Evolutionary conservation across 2,329 filamentous ascomycete genomes (phyloP).

Genomic region (Pseudocercospora vitis): DNA sequence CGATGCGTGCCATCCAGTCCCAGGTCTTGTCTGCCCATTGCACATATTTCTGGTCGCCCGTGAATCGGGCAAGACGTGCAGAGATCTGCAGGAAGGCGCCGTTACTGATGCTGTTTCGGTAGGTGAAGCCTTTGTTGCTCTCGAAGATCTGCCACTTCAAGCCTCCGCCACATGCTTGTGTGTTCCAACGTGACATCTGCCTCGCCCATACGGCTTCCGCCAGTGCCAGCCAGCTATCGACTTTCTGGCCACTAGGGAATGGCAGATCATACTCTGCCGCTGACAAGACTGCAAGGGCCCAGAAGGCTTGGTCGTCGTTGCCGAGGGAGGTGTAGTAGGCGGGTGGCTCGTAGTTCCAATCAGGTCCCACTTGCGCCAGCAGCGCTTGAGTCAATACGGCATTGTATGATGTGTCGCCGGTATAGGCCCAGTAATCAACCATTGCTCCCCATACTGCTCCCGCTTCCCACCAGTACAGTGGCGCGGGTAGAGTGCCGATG

Average conservation of each 20-base stretch:
- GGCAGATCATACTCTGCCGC: constrained; percentile 76
- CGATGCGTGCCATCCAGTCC: constrained; percentile 54
- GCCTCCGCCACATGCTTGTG: constrained; percentile 66
- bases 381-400: constrained; percentile 45
- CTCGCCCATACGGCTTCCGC: constrained; percentile 79
- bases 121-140: constrained; percentile 67
- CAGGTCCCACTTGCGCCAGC: constrained; percentile 44
- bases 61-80: constrained; percentile 73
- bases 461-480: constrained; percentile 52
- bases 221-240: constrained; percentile 70
- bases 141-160: constrained; percentile 83
- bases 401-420: constrained; percentile 47
- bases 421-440: constrained; percentile 50
- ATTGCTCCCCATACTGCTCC: constrained; percentile 42
- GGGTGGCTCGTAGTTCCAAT: constrained; percentile 46
- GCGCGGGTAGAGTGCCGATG: constrained; percentile 44
- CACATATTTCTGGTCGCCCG: constrained; percentile 73
- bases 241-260: constrained; percentile 53
- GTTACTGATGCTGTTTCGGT: constrained; percentile 61
- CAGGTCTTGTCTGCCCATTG: constrained; percentile 72
- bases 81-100: constrained; percentile 59
- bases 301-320: constrained; percentile 70
- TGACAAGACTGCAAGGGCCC: constrained; percentile 78
- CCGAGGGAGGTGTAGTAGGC: constrained; percentile 39
- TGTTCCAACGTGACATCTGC: constrained; percentile 70